Base-by-base conservation (phyloP, 768 basidiomycete species). In the Calocera cornea region DNA sequence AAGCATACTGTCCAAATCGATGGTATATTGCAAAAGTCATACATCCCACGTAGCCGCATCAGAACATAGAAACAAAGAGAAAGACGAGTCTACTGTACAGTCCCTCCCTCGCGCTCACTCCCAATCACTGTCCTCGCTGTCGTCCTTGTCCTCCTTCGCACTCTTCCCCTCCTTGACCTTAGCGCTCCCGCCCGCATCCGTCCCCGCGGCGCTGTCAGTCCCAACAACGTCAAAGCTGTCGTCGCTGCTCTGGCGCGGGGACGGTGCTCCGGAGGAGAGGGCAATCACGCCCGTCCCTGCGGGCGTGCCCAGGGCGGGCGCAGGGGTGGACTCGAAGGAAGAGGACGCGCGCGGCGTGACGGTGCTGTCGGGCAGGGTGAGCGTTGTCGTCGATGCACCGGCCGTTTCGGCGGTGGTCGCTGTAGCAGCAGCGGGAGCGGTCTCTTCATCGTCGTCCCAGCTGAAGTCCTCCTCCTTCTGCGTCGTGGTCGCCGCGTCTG, bases 391-490 rank as follows among this genome's bases (percentile, higher is more conserved):
- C 11, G 68, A 19, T 0, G 44, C 7, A 36, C 34, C 63, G 8
- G 49, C 66, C 8, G 69, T 36, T 0, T 66, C 12, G 24, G 44
- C 34, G 14, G 69, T 49, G 2, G 68, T 36, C 1, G 64, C 17
- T 38, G 69, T n/a, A 22, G 68, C 41, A 60, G 54, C 54, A 19
- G 2, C 16, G 31, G 54, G 7, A 27, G 66, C 19, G 33, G 89
- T 88, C n/a, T 92, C 90, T n/a, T 94, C 92, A 64, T 87, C 86
- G 66, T 91, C 91, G 74, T 94, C 92, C 92, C 92, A 95, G 72
- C 85, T 89, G 76, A 95, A 93, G 68, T 91, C 88, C 36, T 95
- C 93, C 31, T 82, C 84, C 67, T 88, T 85, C 8, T 79, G 76
- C 2, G 86, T 80, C 1, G 86, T 80, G 19, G 70, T 71, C 31